phyloP scores from a whole-genome alignment of 2,329 filamentous ascomycete species.

The Clarireedia paspali region DNA sequence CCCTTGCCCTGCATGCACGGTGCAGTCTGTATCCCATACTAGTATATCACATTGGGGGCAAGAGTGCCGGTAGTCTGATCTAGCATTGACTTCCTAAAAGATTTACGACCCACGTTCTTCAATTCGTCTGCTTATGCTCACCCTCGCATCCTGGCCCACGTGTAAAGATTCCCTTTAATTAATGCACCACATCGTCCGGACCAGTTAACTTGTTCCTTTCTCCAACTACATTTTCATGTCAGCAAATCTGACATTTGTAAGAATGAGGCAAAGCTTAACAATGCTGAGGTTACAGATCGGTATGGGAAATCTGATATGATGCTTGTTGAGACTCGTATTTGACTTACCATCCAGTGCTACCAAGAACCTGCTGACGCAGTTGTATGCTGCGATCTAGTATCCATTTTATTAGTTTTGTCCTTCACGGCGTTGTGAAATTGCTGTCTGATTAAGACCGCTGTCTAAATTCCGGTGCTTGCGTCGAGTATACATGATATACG shows the following conservation, averaged over 20 bases:
- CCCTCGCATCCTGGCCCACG: neutral
- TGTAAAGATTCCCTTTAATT: neutral
- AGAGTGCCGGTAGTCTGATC: no score
- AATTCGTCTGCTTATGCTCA: neutral
- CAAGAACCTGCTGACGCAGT: slow-evolving; percentile 77
- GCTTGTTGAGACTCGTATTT: neutral
- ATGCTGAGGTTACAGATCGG: slow-evolving; percentile 5
- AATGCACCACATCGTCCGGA: slow-evolving; percentile 10
- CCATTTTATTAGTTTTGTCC: neutral
- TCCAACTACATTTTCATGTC: slow-evolving; percentile 17
- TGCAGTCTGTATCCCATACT: no score
- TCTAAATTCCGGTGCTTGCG: neutral
- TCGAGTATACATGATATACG: no score
- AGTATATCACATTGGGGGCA: no score
- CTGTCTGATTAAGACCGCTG: no score
- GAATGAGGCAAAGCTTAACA: no score
- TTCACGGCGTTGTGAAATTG: neutral
- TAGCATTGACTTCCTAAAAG: no score
- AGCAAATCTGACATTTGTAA: no score
- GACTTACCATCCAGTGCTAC: slow-evolving; percentile 69
- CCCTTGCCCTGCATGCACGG: neutral
- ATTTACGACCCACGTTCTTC: no score
- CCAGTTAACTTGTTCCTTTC: slow-evolving; percentile 24
- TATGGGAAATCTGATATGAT: neutral
- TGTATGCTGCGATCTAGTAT: slow-evolving; percentile 60